Percentiles rank a stretch among this genome's conserved stretches.
Conservation (phyloP, 768 basidiomycete species). For the Leccinellum albellum region DNA sequence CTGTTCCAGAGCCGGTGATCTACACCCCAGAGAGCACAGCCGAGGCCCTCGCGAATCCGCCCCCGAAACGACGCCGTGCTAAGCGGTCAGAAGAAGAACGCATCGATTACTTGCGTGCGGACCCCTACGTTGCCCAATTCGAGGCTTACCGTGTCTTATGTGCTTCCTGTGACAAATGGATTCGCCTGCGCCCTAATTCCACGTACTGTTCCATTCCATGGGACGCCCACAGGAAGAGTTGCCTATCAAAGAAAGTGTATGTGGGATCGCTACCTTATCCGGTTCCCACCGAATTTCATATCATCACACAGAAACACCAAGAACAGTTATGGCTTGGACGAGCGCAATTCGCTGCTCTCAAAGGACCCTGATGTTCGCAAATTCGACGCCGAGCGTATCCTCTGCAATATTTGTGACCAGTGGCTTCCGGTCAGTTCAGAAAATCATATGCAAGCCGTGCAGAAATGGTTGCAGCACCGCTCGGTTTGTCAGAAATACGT, state of each 20-base stretch:
- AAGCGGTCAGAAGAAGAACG: slow-evolving; percentile 77
- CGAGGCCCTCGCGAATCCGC: slow-evolving; percentile 43
- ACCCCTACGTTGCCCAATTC: slow-evolving; percentile 77
- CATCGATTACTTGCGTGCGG: slow-evolving; percentile 61
- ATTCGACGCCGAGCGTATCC: slow-evolving; percentile 67
- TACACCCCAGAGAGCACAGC: slow-evolving; percentile 42
- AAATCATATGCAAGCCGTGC: slow-evolving; percentile 58
- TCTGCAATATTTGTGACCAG: slow-evolving; percentile 64
- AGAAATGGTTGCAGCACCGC: slow-evolving; percentile 64
- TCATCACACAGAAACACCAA: slow-evolving; percentile 34
- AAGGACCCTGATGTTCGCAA: slow-evolving; percentile 72
- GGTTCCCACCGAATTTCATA: slow-evolving; percentile 6
- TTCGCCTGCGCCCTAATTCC: slow-evolving; percentile 79
- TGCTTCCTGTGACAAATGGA: slow-evolving; percentile 82
- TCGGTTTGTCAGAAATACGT: slow-evolving; percentile 45
- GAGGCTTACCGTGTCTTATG: slow-evolving; percentile 79
- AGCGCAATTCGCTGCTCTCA: slow-evolving; percentile 54
- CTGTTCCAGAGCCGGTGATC: slow-evolving; percentile 35
- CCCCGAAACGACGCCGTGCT: slow-evolving; percentile 63
- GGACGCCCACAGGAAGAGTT: slow-evolving; percentile 83
- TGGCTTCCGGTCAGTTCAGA: slow-evolving; percentile 63
- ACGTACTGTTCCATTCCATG: slow-evolving; percentile 87
- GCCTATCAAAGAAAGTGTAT: slow-evolving; percentile 73
- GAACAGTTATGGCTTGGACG: slow-evolving; percentile 56
- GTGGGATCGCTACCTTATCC: slow-evolving; percentile 20